Percentiles rank a stretch among this genome's conserved stretches.
These are phyloP conservation scores for Lipomyces yarrowii DNA, from an alignment of 1,139 yeast species.

Conservation along the genomic window DNA sequence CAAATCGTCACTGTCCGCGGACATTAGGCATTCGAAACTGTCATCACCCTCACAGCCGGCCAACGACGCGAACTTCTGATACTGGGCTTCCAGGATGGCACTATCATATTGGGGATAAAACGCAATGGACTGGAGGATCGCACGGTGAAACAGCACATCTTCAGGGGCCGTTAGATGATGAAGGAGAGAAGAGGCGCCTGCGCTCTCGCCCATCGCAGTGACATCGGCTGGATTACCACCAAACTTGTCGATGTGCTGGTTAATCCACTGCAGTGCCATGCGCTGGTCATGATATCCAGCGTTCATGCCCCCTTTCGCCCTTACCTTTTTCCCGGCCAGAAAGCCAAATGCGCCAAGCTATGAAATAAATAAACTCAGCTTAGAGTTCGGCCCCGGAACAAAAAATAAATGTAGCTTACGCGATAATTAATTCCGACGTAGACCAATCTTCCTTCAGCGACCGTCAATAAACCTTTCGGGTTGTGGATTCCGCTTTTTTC, in stretches of 20 bases:
- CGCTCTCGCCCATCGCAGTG: conserved; percentile 46
- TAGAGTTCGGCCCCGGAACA: conserved; percentile 33
- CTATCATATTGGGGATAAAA: conserved; percentile 26
- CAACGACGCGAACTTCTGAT: conserved; percentile 9
- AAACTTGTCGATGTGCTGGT: conserved; percentile 42
- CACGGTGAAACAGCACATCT: conserved; percentile 38
- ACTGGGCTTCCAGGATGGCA: conserved; percentile 18
- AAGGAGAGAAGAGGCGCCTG: conserved; percentile 45
- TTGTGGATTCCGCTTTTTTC: conserved; percentile 22
- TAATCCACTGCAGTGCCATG: conserved; percentile 46
- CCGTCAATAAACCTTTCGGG: conserved; percentile 21
- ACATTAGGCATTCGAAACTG: conserved; percentile 19
- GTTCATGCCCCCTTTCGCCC: conserved; percentile 37
- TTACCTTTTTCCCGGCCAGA: conserved; percentile 38
- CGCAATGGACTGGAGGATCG: conserved; percentile 37
- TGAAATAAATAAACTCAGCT: conserved; percentile 33
- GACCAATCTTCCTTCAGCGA: conserved; percentile 30
- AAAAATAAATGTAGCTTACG: conserved; percentile 6
- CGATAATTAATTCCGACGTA: conserved; percentile 37
- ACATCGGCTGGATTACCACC: conserved; percentile 47
- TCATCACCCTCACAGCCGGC: conserved; percentile 18
- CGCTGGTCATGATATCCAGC: conserved; percentile 44
- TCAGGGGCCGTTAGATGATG: conserved; percentile 38
- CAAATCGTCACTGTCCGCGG: conserved; percentile 6
- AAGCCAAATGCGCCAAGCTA: conserved; percentile 43